phyloP scores from a whole-genome alignment of 108 stramenopile genomes.

The Pseudonitzschia multiseries region DNA sequence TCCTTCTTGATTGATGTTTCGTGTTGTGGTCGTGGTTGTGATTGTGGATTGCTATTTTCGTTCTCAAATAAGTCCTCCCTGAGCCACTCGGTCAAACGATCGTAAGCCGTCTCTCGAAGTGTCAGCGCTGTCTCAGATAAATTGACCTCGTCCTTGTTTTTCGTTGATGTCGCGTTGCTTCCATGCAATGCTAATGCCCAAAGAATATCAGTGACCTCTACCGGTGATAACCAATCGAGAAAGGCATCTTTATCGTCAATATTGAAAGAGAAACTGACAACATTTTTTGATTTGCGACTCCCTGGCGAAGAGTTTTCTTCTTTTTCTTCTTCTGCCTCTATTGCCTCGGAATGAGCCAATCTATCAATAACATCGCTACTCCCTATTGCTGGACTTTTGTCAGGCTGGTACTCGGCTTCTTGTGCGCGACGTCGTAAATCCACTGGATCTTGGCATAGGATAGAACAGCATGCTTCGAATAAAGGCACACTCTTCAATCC shows the following conservation, averaged over 20 bases:
- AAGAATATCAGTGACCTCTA: conserved; percentile 47
- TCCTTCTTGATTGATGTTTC: neutral
- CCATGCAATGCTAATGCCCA: conserved; percentile 61
- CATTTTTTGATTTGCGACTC: neutral
- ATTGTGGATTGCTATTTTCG: conserved; percentile 2
- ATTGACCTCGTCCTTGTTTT: conserved; percentile 20
- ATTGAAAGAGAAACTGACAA: neutral
- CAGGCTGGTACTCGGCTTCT: conserved; percentile 23
- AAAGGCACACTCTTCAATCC: conserved; percentile 41
- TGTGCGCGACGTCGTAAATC: conserved; percentile 35
- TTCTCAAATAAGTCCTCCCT: conserved; percentile 21
- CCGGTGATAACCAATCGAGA: conserved; percentile 53
- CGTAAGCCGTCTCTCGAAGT: conserved; percentile 47
- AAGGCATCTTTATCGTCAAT: conserved; percentile 26
- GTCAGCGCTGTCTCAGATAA: conserved; percentile 42
- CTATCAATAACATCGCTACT: conserved; percentile 44
- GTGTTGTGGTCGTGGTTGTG: neutral
- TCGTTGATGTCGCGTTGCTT: conserved; percentile 15
- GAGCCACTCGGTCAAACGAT: conserved; percentile 40
- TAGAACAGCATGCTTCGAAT: conserved; percentile 50
- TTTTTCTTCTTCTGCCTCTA: conserved; percentile 9
- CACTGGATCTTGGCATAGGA: conserved; percentile 52
- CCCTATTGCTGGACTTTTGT: conserved; percentile 18
- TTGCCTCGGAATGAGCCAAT: conserved; percentile 42
- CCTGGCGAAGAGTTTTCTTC: neutral